Base-by-base conservation (phyloP, 164 flowering plant species). In the Vitis rotundifolia region DNA sequence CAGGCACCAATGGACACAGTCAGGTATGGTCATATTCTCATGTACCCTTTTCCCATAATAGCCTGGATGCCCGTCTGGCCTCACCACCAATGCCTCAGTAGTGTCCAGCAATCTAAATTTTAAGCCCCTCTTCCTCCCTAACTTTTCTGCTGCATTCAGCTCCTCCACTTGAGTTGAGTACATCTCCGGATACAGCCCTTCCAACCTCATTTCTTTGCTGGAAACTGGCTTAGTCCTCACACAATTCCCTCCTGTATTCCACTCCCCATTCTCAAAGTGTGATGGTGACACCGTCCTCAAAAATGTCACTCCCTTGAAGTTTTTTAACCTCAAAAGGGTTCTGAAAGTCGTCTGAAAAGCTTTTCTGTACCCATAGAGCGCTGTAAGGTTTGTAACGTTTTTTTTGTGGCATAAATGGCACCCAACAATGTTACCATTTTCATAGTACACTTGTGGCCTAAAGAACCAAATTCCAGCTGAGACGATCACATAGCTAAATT, bases 1-100 rank as follows among this genome's bases (percentile, higher is more conserved):
- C 78, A 82, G 56, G 66, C 90, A 86, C 90, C 90, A 86, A 59
- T 86, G 90, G 8, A 86, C 86, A 68, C 89, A 86, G 51, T 86
- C 89, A 14, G 73, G 66, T 0, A 67, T 5, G 0, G 78, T 76
- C 55, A 18, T 61, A 56, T 81, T 79, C 44, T 64, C 56, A 9
- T 74, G 62, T 0, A 75, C 70, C 61, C 66, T 69, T 14, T 61
- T 80, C 49, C 85, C 83, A 50, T 71, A 83, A 13, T 51, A 54
- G 60, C 74, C 75, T 1, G 90, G 90, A 31, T 86, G 90, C 10
- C 90, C 90, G 72, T 86, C 90, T 7, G 88, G 87, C 67, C 90
- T 78, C 73, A 77, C 5, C 75, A 83, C 16, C 88, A 85, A 85
- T 0, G 80, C 69, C 49, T 68, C 69, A 0, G 85, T 87, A 3